Base-by-base conservation (phyloP, 148 eudicot species). In the Rhododendron henanense region DNA sequence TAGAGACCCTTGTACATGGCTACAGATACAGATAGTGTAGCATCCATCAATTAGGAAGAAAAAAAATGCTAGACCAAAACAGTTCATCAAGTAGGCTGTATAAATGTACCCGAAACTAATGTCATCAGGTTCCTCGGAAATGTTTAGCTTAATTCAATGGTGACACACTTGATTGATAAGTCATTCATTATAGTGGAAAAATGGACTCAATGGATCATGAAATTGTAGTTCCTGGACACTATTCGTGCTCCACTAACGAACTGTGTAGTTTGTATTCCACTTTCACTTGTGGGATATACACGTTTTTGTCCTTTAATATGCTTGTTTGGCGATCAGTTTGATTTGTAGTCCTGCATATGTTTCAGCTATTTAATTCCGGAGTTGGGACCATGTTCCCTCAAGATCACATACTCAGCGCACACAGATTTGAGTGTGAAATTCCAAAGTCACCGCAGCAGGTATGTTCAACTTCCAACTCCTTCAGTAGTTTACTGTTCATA, bases 371-470 rank as follows among this genome's bases (percentile, higher is more conserved):
- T 97, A 87, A 94, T 97, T 91, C 98, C 98, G 37, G 98, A 94
- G 61, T 92, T 97, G 67, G 95, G 95, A 50, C 95, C 96, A 47
- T 97, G 98, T 89, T 75, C 92, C 31, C 94, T 97, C 44, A 92
- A 87, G 90, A 97, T 97, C 55, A 97, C 98, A 35, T 97, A 95
- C 88, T 97, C 99, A 82, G 99, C 98, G 23, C 99, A 97, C 87
- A 90, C 96, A 83, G 99, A 97, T 91, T 89, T 97, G 87, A 97
- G 94, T 80, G 99, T 97, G 67, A 97, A 97, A 87, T 97, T 97
- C 84, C 99, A 97, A 90, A 88, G 92, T 85, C 99, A 97, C 83
- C 96, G 99, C 78, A 97, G 99, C 94, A 97, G 99, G 99, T 95
- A 88, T 25, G 71, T 85, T 89, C 10, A 14, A 25, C n/a, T n/a